Conservation (phyloP, 1,284 basidiomycete genomes). For the Ustilago loliicola region DNA sequence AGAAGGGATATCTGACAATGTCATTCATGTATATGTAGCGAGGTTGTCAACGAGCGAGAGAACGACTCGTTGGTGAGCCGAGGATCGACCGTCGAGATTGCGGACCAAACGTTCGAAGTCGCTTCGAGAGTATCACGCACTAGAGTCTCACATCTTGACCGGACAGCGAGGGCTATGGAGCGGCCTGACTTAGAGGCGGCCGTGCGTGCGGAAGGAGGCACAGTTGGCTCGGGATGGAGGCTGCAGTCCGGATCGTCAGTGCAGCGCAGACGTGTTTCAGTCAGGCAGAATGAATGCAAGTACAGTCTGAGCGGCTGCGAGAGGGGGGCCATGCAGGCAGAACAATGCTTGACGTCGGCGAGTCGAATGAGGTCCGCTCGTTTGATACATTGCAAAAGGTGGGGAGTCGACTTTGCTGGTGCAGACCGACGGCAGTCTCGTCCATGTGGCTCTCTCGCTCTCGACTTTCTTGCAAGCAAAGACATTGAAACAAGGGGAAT, state of each 20-base stretch:
- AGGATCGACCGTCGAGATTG: slow-evolving; percentile 4
- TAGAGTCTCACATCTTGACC: background rate
- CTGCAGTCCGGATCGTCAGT: slow-evolving; percentile 34
- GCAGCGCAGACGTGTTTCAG: slow-evolving; percentile 34
- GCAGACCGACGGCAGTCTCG: background rate
- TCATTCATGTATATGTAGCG: slow-evolving; percentile 34
- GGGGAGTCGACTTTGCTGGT: too few species aligned
- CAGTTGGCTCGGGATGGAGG: slow-evolving; percentile 18
- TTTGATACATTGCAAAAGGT: too few species aligned
- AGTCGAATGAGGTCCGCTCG: too few species aligned
- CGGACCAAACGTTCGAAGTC: slow-evolving; percentile 6
- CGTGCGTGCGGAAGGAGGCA: background rate
- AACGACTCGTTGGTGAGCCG: background rate
- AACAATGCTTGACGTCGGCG: too few species aligned
- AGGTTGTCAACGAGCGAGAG: too few species aligned
- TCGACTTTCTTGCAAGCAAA: background rate
- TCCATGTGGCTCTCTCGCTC: background rate
- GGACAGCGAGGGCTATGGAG: background rate
- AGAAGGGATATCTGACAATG: background rate
- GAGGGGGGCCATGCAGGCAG: background rate
- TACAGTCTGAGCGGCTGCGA: background rate
- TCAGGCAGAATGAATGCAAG: slow-evolving; percentile 8
- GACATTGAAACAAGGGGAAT: slow-evolving; percentile 1
- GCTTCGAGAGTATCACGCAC: background rate
- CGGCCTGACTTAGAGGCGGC: background rate